These are phyloP conservation scores for Lactifluus piperatus DNA, from an alignment of 768 basidiomycete species.

Conservation along the genomic window DNA sequence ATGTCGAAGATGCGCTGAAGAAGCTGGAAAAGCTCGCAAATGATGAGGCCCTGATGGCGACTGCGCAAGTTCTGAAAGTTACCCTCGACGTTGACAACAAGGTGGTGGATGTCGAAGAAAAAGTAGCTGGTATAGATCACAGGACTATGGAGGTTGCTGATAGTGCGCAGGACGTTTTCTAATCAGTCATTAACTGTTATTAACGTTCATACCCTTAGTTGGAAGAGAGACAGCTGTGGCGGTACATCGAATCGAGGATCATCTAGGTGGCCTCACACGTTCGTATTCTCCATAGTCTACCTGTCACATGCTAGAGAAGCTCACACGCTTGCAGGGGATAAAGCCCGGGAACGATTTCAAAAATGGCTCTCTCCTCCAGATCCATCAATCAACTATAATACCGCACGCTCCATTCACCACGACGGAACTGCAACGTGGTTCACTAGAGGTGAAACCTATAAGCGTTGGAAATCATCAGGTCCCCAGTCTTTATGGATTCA, in stretches of 20 bases:
- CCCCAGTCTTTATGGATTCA: background rate
- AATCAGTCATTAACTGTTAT: background rate
- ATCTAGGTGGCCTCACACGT: background rate
- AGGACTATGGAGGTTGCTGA: background rate
- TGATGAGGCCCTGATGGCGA: background rate
- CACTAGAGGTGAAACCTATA: background rate
- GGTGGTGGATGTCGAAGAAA: too few species aligned
- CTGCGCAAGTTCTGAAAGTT: background rate
- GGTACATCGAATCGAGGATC: background rate
- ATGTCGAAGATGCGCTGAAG: too few species aligned
- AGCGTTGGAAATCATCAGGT: background rate
- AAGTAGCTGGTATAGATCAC: too few species aligned
- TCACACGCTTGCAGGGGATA: background rate
- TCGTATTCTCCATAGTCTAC: background rate
- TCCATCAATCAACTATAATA: background rate
- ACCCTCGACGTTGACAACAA: background rate
- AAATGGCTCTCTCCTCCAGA: background rate
- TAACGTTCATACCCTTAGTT: background rate
- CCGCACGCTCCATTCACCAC: background rate
- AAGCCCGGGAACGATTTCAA: background rate
- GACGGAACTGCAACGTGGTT: background rate
- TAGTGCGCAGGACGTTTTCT: background rate
- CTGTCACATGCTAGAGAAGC: background rate
- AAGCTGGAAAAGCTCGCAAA: background rate
- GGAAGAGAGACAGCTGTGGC: background rate